A percentile compares a stretch with the other conserved stretches of the same genome.
Evolutionary conservation across 1,284 basidiomycete species (phyloP).

Genomic region (Apiotrichum porosum): DNA sequence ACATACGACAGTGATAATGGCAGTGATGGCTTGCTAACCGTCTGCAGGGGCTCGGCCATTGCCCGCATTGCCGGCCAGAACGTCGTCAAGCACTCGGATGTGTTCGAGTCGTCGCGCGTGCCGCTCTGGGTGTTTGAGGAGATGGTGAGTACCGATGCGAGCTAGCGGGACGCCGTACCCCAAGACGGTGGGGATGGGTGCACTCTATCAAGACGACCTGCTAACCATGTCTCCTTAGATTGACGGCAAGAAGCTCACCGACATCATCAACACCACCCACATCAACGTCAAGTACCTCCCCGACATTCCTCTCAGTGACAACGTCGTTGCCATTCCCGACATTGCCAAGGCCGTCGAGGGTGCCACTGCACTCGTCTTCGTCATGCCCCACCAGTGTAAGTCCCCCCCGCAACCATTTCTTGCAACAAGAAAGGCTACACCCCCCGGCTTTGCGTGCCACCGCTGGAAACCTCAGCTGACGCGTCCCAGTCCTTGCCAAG

Average conservation of each 20-base stretch:
- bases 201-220: too few relatives aligned
- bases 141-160: slow-evolving; percentile 44
- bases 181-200: too few relatives aligned
- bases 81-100: slow-evolving; percentile 48
- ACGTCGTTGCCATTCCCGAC: slow-evolving; percentile 54
- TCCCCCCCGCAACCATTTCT: too few relatives aligned
- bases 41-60: slow-evolving; percentile 55
- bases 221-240: slow-evolving; percentile 46
- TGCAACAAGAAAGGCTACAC: too few relatives aligned
- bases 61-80: slow-evolving; percentile 54
- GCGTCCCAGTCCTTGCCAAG: slow-evolving; percentile 37
- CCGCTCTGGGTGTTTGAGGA: slow-evolving; percentile 55
- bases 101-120: slow-evolving; percentile 49
- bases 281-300: slow-evolving; percentile 52
- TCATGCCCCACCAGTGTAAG: slow-evolving; percentile 56
- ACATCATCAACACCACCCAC: slow-evolving; percentile 55
- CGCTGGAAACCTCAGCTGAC: too few relatives aligned
- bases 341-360: slow-evolving; percentile 52
- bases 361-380: slow-evolving; percentile 56
- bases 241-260: slow-evolving; percentile 55
- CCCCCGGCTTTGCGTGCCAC: too few relatives aligned
- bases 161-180: too few relatives aligned
- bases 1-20: too few relatives aligned
- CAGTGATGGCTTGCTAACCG: background rate
- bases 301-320: slow-evolving; percentile 52